These are phyloP conservation scores for Jacaranda mimosifolia DNA, from an alignment of 257 asterid species.

Conservation along the genomic window DNA sequence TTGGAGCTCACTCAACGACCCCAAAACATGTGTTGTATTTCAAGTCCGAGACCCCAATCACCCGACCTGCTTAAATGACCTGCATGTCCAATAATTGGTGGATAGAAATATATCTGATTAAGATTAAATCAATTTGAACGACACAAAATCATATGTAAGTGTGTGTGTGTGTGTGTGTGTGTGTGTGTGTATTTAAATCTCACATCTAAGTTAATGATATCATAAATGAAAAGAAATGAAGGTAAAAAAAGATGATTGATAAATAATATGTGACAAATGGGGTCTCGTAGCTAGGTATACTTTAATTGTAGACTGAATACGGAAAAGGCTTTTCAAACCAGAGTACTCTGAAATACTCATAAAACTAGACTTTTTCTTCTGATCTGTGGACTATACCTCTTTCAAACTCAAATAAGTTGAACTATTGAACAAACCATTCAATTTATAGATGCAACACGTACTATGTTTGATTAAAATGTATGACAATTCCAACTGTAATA, in stretches of 20 bases:
- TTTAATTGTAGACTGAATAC: not conserved
- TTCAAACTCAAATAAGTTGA: not conserved
- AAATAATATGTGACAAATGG: no score
- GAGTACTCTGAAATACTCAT: not conserved
- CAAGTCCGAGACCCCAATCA: no score
- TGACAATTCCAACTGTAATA: not conserved
- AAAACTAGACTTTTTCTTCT: not conserved
- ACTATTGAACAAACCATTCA: not conserved
- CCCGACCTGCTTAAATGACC: no score
- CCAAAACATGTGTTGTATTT: no score
- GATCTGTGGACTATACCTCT: not conserved
- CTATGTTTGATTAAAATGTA: not conserved
- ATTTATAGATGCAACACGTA: not conserved
- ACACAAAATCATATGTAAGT: no score
- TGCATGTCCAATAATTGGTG: no score
- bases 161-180: no score
- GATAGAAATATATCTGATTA: no score
- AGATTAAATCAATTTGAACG: no score
- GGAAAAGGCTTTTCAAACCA: not conserved
- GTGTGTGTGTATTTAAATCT: no score
- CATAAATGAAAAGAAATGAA: not conserved
- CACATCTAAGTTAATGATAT: not conserved
- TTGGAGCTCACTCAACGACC: no score
- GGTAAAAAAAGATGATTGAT: no score
- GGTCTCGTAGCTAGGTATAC: not conserved